These are phyloP conservation scores for Pinus tabuliformis DNA, from an alignment of 75 land plant genomes.

Conservation along the genomic window DNA sequence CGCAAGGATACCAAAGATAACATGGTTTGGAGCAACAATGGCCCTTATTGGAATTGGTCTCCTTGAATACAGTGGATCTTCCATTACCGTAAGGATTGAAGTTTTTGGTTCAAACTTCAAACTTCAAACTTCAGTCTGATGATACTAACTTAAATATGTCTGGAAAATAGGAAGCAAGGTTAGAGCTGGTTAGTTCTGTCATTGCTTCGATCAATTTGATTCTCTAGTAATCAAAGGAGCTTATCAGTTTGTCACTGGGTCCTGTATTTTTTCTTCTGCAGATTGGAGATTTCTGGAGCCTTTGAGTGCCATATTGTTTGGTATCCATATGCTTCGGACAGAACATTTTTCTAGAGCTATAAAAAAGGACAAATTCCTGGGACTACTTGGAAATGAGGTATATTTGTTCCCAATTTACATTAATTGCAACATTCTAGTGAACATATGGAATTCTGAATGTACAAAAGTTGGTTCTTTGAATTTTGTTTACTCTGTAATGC, in stretches of 20 bases:
- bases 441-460: background rate
- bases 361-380: conserved; percentile 40
- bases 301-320: conserved; percentile 82
- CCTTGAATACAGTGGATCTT: background rate
- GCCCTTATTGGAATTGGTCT: conserved; percentile 25
- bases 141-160: background rate
- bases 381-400: conserved; percentile 71
- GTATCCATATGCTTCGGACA: conserved; percentile 81
- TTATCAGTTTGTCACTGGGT: background rate
- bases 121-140: conserved; percentile 24
- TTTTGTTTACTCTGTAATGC: background rate
- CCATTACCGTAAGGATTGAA: conserved; percentile 29
- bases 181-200: background rate
- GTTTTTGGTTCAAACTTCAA: conserved; percentile 60
- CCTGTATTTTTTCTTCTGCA: conserved; percentile 22
- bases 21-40: conserved; percentile 71
- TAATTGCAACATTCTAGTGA: background rate
- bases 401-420: background rate
- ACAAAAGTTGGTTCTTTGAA: background rate
- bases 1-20: conserved; percentile 52
- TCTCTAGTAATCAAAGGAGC: background rate
- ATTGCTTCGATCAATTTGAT: background rate
- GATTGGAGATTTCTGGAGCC: conserved; percentile 81
- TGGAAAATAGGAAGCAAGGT: background rate
- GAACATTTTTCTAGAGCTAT: conserved; percentile 67